phyloP scores from a whole-genome alignment of 2,329 filamentous ascomycete species.

The Aspergillus tanneri region DNA sequence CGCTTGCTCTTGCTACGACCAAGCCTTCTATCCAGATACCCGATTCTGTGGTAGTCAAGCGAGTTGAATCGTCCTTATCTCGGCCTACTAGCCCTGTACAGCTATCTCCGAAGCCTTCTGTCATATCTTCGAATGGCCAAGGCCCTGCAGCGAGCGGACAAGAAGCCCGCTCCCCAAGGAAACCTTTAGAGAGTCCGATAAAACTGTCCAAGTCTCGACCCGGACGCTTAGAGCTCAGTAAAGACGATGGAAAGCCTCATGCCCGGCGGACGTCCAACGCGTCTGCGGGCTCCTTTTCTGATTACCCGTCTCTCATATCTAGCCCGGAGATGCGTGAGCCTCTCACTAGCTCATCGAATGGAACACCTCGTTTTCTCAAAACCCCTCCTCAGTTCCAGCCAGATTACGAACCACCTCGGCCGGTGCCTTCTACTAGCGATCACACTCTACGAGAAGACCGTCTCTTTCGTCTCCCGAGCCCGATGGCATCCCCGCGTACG shows the following conservation, averaged over 20 bases:
- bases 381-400: slow-evolving; percentile 25
- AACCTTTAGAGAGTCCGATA: slow-evolving; percentile 35
- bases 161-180: slow-evolving; percentile 16
- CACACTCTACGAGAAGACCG: slow-evolving; percentile 34
- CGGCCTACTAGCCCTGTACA: not conserved
- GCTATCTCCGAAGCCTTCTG: not conserved
- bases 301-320: slow-evolving; percentile 33
- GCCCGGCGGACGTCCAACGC: slow-evolving; percentile 29
- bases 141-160: slow-evolving; percentile 6
- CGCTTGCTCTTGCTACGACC: not conserved
- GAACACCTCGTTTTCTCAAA: slow-evolving; percentile 24
- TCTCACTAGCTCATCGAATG: slow-evolving; percentile 29
- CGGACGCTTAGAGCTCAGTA: slow-evolving; percentile 22
- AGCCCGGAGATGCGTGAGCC: slow-evolving; percentile 30
- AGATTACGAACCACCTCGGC: slow-evolving; percentile 17
- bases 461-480: slow-evolving; percentile 29
- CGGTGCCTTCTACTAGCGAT: slow-evolving; percentile 22
- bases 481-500: slow-evolving; percentile 23
- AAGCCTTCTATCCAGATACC: not conserved
- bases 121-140: slow-evolving; percentile 4
- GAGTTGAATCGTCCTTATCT: not conserved
- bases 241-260: slow-evolving; percentile 17
- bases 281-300: slow-evolving; percentile 34
- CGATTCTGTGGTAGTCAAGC: not conserved
- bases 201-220: slow-evolving; percentile 31